Evolutionary conservation across 371 early-diverging fungal species (phyloP).

Genomic region (Mortierella sp.): DNA sequence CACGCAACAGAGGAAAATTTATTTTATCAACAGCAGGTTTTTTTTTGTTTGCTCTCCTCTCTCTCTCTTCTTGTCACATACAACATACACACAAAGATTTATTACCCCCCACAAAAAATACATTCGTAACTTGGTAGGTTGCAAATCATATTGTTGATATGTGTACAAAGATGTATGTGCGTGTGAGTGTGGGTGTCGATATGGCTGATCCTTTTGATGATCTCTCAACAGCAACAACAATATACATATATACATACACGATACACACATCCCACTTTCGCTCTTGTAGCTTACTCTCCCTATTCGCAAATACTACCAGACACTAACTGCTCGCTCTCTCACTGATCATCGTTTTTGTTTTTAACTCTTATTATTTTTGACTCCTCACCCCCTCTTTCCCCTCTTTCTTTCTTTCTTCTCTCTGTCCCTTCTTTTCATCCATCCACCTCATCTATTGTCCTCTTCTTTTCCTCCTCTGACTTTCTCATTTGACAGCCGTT

Average conservation of each 20-base stretch:
- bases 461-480: neutral
- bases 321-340: neutral
- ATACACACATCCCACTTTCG: no score
- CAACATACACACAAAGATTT: neutral
- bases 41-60: neutral
- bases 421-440: neutral
- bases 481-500: no score
- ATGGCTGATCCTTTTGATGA: no score
- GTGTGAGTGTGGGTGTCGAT: no score
- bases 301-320: no score
- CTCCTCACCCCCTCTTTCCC: neutral
- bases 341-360: neutral
- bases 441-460: neutral
- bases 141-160: neutral
- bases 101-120: neutral
- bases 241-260: no score
- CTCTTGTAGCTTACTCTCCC: no score
- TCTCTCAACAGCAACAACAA: no score
- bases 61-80: neutral
- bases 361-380: neutral
- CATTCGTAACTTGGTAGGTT: neutral
- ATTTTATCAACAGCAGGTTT: neutral
- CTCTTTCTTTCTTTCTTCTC: neutral
- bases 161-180: neutral
- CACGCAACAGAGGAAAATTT: neutral